Evolutionary conservation across 345 rosid species (phyloP), one percentile per base, ranked within the genome.

Genomic region (Corchorus olitorius): DNA sequence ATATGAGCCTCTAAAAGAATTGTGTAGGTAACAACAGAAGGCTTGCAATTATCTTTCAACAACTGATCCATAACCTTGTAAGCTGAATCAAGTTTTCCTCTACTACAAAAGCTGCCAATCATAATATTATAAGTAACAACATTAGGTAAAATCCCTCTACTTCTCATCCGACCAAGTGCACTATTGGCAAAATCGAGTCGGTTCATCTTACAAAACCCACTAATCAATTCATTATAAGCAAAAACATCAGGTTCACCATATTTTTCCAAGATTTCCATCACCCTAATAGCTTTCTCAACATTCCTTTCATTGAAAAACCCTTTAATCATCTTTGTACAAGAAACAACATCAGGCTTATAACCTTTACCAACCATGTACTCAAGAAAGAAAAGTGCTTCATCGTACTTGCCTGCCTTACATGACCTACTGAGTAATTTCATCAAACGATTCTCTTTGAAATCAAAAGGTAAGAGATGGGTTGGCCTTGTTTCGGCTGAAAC

Each of bases 271-370:
- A 94, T 90, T 76, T 87, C 94, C 93, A 94, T 87, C 6, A 92
- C 97, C 73, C 88, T 88, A 50, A 76, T 75, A 3, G 93, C 94
- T 79, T 93, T 92, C 0, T 87, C 86, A 8, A 86, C 62, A 64
- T 91, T 88, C 75, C 84, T 85, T 0, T 83, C 82, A 39, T 76
- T 85, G 78, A 90, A 88, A 16, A 94, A 87, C 10, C 94, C 93
- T 81, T 90, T 89, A 12, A 92, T 87, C 78, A 94, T 94, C 90
- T 88, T 90, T 8, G 97, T 94, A 75, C 97, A 94, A 56, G 83
- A 73, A 33, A 92, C 78, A 49, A 89, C 92, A 74, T 92, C 97
- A 12, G 94, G 97, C 22, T 76, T 87, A 76, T 85, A 86, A 14
- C 89, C 92, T 70, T 87, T 89, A 33, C 75, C 82, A 6, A 89